Base-by-base conservation (phyloP, 2,329 filamentous ascomycete genomes). In the Alternaria arbusti region DNA sequence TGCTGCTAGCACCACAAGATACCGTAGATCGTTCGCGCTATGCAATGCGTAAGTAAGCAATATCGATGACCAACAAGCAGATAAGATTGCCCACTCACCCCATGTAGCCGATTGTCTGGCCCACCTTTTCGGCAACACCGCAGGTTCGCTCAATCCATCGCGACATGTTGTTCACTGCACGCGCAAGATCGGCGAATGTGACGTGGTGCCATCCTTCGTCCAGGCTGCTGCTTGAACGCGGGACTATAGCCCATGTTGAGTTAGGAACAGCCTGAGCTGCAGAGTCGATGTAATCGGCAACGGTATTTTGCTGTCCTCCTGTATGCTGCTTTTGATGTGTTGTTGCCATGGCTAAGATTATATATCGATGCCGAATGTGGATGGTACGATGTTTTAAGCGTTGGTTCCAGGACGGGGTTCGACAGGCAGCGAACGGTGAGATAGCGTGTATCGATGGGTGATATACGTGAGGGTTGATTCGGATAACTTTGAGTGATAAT, bases 41-140 rank as follows among this genome's bases (percentile, higher is more conserved):
- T 6, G 6, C 7, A 20, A 36, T n/a, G 5, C 6, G 6, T 59
- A 25, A 59, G 43, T 15, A 47, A 6, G 2, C 13, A 7, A 36
- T 1, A 10, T 12, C 9, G 0, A 2, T 8, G 22, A 17, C 1
- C 13, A 5, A 12, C 3, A n/a, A 5, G 12, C 13, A 6, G 6
- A 52, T 0, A 17, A 8, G 1, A 25, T 8, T 7, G 20, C 12
- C 2, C 11, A 55, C 57, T 26, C 20, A 59, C 57, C 57, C 57
- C 43, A 59, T 55, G 2, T 55, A 59, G 12, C 57, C 57, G 1
- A 59, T 59, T 3, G 57, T 47, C 26, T 59, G 43, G 5, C 57
- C 57, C 6, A 11, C 5, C 1, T 23, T 23, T 22, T 43, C 6
- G 12, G 57, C 40, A 10, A 49, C 28, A 26, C 57, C 57, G 10